Percentiles rank a stretch among this genome's conserved stretches.
phyloP scores from a whole-genome alignment of 306 rosid genomes.

The Casuarina cunninghamiana region DNA sequence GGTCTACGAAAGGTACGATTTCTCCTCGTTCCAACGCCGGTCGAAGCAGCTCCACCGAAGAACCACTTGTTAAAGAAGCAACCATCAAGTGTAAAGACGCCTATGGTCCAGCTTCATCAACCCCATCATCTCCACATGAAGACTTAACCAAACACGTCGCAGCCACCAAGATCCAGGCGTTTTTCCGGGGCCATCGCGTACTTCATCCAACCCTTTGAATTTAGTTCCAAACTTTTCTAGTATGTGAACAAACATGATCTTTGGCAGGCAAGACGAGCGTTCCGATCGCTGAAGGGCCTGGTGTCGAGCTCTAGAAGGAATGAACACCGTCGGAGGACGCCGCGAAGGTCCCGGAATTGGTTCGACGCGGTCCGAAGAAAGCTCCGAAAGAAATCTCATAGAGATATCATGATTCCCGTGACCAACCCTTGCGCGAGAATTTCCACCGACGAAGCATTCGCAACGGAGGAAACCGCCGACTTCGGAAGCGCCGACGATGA shows the following conservation, averaged over 20 bases:
- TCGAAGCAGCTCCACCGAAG: conserved; percentile 12
- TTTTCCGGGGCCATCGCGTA: conserved; percentile 5
- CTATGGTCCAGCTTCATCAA: not conserved
- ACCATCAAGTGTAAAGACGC: conserved; percentile 6
- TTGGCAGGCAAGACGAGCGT: conserved; percentile 4
- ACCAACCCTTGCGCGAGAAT: conserved; percentile 28
- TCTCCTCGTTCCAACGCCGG: conserved; percentile 31
- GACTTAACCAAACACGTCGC: conserved; percentile 33
- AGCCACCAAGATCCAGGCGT: not conserved
- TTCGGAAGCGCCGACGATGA: not conserved
- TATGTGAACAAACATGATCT: not conserved
- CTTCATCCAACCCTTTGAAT: not conserved
- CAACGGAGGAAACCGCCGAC: not conserved
- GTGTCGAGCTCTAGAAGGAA: not conserved
- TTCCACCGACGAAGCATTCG: conserved; percentile 26
- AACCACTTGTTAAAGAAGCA: conserved; percentile 6
- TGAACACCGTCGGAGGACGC: not conserved
- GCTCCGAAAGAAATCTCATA: conserved; percentile 37
- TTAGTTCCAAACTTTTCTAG: not conserved
- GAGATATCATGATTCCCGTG: conserved; percentile 37
- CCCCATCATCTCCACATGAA: not conserved
- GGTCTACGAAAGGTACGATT: conserved; percentile 34
- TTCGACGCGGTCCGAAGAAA: conserved; percentile 41
- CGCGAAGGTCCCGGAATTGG: conserved; percentile 51
- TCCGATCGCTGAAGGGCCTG: not conserved